A percentile compares a stretch with the other conserved stretches of the same genome.
Conservation (phyloP, 805 yeast species). For the Zygosaccharomyces pseudorouxii region DNA sequence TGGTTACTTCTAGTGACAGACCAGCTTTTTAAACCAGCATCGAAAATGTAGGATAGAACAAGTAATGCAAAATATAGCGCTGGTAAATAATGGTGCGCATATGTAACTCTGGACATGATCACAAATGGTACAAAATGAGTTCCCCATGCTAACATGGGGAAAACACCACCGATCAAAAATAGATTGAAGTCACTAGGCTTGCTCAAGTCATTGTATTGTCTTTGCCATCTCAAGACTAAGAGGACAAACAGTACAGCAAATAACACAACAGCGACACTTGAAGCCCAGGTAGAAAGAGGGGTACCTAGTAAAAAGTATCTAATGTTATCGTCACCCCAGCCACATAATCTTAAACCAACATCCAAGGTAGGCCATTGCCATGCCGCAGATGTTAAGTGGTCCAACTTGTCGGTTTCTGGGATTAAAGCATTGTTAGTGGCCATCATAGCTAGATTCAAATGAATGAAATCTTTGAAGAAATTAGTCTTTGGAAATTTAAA, state of each 20-base stretch:
- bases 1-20: conserved; percentile 28
- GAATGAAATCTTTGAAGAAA: conserved; percentile 70
- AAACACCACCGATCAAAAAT: conserved; percentile 66
- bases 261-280: conserved; percentile 53
- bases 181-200: conserved; percentile 43
- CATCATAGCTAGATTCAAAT: conserved; percentile 82
- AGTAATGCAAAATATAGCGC: conserved; percentile 73
- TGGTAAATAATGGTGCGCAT: conserved; percentile 81
- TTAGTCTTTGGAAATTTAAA: conserved; percentile 61
- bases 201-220: conserved; percentile 64
- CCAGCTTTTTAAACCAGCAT: conserved; percentile 38
- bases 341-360: conserved; percentile 72
- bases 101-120: conserved; percentile 81
- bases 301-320: conserved; percentile 72
- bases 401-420: conserved; percentile 72
- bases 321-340: conserved; percentile 62
- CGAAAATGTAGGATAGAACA: conserved; percentile 50
- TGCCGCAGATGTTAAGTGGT: conserved; percentile 65
- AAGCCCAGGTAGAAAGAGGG: conserved; percentile 76
- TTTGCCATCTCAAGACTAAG: conserved; percentile 71
- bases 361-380: conserved; percentile 88
- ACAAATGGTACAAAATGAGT: conserved; percentile 71
- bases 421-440: conserved; percentile 85
- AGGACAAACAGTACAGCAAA: conserved; percentile 47
- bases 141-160: conserved; percentile 80